Conservation (phyloP, 305 asterid species). For the Caryopteris hybrid region DNA sequence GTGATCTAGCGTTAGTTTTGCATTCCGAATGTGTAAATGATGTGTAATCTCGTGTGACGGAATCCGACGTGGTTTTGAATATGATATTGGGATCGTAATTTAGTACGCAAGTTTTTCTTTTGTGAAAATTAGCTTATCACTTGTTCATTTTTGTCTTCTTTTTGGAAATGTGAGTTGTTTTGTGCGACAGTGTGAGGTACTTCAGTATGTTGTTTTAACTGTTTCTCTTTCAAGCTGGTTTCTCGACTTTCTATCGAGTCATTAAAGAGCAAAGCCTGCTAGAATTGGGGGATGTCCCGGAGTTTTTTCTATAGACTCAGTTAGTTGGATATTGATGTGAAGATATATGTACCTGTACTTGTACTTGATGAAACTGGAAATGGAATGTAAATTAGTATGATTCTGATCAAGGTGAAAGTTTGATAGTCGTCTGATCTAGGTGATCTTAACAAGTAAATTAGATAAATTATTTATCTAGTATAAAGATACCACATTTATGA, state of each 20-base stretch:
- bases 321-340: neutral
- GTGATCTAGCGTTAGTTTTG: no score
- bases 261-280: no score
- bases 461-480: neutral
- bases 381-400: neutral
- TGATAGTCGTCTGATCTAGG: neutral
- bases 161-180: neutral
- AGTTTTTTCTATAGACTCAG: neutral
- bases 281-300: neutral
- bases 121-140: neutral
- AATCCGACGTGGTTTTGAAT: neutral
- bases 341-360: neutral
- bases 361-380: slow-evolving; percentile 3
- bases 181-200: neutral
- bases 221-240: no score
- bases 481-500: no score
- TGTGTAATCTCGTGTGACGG: neutral
- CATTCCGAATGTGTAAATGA: neutral
- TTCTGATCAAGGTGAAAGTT: neutral
- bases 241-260: no score
- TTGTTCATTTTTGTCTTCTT: neutral
- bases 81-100: neutral
- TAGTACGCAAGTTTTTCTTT: neutral
- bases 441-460: neutral
- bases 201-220: neutral